Percentiles rank a stretch among this genome's conserved stretches.
These are phyloP conservation scores for Puccinia coronata DNA, from an alignment of 1,284 basidiomycete species.

Conservation along the genomic window DNA sequence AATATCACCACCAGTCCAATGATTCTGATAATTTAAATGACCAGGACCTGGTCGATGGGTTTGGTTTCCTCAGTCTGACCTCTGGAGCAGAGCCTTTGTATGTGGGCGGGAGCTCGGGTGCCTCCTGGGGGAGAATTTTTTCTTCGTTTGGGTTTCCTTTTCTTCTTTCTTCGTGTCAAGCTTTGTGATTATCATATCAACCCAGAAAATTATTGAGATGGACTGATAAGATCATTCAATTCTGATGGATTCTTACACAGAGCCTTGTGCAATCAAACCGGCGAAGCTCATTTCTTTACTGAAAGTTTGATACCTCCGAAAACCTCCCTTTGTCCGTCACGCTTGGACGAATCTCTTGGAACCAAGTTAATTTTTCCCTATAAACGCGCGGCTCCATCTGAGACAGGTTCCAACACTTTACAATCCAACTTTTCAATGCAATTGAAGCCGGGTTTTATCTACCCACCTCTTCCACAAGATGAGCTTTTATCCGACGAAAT, in stretches of 20 bases:
- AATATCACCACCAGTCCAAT: background rate
- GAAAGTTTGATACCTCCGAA: constrained; percentile 36
- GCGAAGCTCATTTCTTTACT: constrained; percentile 10
- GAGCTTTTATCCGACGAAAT: constrained; percentile 26
- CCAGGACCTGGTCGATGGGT: constrained; percentile 36
- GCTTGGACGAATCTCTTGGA: background rate
- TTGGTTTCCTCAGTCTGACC: constrained; percentile 38
- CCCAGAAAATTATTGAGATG: background rate
- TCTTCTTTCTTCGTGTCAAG: background rate
- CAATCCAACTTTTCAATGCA: constrained; percentile 11
- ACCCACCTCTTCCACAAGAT: constrained; percentile 31
- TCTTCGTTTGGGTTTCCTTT: constrained; percentile 37
- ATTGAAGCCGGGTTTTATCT: constrained; percentile 29
- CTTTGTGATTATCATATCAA: too few relatives aligned
- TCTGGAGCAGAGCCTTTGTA: constrained; percentile 46
- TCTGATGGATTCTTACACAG: background rate
- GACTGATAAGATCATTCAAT: constrained; percentile 1
- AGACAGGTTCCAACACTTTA: background rate
- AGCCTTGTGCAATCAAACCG: constrained; percentile 31
- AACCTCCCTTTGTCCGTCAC: background rate
- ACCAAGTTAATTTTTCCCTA: background rate
- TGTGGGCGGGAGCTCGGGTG: constrained; percentile 45
- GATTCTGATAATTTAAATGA: constrained; percentile 15
- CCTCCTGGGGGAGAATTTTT: constrained; percentile 44
- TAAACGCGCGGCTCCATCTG: background rate